Conservation (phyloP, 225 moss, liverwort and hornwort species). For the Bryum argenteum region DNA sequence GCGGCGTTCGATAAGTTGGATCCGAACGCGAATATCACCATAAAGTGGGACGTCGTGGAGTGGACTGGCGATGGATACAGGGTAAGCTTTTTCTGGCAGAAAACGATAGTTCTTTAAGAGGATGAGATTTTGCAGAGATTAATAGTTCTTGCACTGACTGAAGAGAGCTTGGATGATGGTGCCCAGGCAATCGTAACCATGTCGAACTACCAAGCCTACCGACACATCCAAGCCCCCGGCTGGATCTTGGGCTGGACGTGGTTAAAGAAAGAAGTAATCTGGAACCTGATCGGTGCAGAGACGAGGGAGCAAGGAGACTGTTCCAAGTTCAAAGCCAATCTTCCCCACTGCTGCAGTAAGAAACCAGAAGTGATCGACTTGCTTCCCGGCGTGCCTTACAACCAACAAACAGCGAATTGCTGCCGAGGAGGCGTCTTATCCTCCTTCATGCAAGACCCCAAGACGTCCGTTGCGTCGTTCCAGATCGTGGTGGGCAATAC, state of each 20-base stretch:
- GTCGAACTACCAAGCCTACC: conserved; percentile 60
- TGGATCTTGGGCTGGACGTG: conserved; percentile 69
- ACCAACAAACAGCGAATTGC: conserved; percentile 68
- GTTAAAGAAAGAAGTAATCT: conserved; percentile 63
- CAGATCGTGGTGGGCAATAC: conserved; percentile 51
- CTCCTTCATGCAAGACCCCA: conserved; percentile 50
- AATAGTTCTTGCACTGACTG: too few species aligned
- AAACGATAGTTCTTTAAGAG: too few species aligned
- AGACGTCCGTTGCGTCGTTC: conserved; percentile 46
- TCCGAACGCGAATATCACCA: conserved; percentile 55
- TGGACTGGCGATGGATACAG: conserved; percentile 62
- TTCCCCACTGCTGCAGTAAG: conserved; percentile 61
- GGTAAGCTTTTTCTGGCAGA: conserved; percentile 19
- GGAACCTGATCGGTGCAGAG: conserved; percentile 62
- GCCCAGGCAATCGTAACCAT: conserved; percentile 59
- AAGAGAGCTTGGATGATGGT: neutral
- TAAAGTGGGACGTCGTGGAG: conserved; percentile 63
- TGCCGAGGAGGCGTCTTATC: conserved; percentile 67
- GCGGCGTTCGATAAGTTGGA: conserved; percentile 52
- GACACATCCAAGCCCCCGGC: conserved; percentile 63
- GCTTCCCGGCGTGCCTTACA: conserved; percentile 66
- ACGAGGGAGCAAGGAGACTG: conserved; percentile 67
- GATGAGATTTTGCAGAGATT: too few species aligned
- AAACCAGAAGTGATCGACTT: conserved; percentile 61
- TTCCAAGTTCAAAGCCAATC: conserved; percentile 1